Conservation (phyloP, 805 yeast species). For the Ogataea nitratoaversa region DNA sequence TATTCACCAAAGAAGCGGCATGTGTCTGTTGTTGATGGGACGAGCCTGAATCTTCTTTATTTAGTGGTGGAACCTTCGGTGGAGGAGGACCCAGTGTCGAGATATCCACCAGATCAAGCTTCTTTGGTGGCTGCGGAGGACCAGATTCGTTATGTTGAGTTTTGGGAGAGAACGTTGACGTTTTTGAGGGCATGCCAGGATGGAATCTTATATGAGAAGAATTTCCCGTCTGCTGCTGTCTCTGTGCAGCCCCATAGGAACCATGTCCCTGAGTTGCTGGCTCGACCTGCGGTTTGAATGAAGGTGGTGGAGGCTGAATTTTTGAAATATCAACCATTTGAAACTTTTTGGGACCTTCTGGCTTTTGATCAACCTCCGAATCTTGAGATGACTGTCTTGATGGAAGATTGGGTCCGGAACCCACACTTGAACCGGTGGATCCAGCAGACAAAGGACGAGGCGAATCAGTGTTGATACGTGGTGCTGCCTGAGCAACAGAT, state of each 20-base stretch:
- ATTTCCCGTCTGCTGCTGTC: slow-evolving; percentile 2
- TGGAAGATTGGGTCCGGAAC: slow-evolving; percentile 9
- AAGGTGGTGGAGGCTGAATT: slow-evolving; percentile 28
- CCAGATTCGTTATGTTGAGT: slow-evolving; percentile 1
- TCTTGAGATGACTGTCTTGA: slow-evolving; percentile 9
- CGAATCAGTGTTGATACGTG: no score
- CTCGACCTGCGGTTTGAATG: slow-evolving; percentile 8
- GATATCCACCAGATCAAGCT: slow-evolving; percentile 13
- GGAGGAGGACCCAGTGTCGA: slow-evolving; percentile 21
- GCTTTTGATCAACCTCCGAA: slow-evolving; percentile 1
- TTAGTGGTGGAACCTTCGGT: slow-evolving; percentile 13
- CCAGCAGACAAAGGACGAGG: no score
- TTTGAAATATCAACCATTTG: slow-evolving; percentile 24
- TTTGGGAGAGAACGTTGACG: not conserved
- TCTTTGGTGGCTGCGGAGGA: slow-evolving; percentile 10
- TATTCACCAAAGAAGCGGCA: slow-evolving; percentile 1
- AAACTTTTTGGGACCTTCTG: slow-evolving; percentile 17
- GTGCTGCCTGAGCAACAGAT: slow-evolving; percentile 7
- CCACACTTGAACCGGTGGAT: not conserved
- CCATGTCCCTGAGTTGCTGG: not conserved
- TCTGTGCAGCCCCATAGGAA: slow-evolving; percentile 4
- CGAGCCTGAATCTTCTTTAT: slow-evolving; percentile 1
- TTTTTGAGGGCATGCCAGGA: slow-evolving; percentile 3
- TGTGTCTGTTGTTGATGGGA: not conserved
- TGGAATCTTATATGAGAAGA: slow-evolving; percentile 1